Conservation (phyloP, 148 eudicot genomes). For the Chenopodium album region DNA sequence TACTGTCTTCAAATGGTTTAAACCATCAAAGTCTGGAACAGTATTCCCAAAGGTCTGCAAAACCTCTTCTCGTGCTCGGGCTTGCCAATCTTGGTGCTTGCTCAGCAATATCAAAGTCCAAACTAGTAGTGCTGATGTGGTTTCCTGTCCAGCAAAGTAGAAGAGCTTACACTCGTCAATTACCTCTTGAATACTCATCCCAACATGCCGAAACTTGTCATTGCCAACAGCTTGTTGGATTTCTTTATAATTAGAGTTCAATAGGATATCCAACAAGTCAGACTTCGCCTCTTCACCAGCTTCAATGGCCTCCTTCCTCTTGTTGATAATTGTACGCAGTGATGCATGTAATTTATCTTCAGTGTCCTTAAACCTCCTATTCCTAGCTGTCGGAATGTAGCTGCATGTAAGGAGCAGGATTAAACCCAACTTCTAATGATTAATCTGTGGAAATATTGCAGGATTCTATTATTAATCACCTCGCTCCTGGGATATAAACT, state of each 20-base stretch:
- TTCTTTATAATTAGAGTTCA: slow-evolving; percentile 22
- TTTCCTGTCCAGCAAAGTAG: slow-evolving; percentile 37
- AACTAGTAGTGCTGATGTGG: slow-evolving; percentile 27
- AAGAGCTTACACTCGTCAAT: slow-evolving; percentile 36
- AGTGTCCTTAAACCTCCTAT: slow-evolving; percentile 17
- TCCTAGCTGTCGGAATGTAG: slow-evolving; percentile 25
- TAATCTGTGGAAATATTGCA: neutral
- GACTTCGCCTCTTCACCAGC: slow-evolving; percentile 14
- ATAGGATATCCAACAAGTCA: slow-evolving; percentile 30
- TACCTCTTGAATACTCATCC: slow-evolving; percentile 29
- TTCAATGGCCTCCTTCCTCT: slow-evolving; percentile 25
- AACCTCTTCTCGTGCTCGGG: slow-evolving; percentile 33
- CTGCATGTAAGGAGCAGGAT: neutral
- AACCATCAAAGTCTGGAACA: slow-evolving; percentile 26
- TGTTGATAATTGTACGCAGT: slow-evolving; percentile 14
- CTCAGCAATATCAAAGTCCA: slow-evolving; percentile 34
- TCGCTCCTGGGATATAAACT: slow-evolving; percentile 28
- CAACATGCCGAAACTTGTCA: neutral
- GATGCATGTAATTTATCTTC: slow-evolving; percentile 10
- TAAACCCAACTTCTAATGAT: neutral
- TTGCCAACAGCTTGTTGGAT: slow-evolving; percentile 15
- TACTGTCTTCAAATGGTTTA: slow-evolving; percentile 31
- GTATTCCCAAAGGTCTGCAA: slow-evolving; percentile 14
- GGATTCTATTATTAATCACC: slow-evolving; percentile 6
- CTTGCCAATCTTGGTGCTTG: slow-evolving; percentile 35